These are phyloP conservation scores for Picochlorum sp. DNA, from an alignment of 139 green algal genomes.

Conservation along the genomic window DNA sequence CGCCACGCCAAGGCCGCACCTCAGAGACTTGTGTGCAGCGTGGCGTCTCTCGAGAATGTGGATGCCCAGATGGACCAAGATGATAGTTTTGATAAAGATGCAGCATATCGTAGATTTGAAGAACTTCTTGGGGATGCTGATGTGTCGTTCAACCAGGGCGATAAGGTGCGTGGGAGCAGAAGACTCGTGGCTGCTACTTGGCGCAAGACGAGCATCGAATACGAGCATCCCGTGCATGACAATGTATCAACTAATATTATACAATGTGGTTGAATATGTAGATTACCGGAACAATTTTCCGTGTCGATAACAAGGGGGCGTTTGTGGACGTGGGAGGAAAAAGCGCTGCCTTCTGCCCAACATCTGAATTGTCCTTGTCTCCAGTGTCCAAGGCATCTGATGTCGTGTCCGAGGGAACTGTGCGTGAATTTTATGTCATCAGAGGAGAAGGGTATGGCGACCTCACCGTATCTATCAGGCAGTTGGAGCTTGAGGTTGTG, in stretches of 20 bases:
- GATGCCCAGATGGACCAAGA: constrained; percentile 1
- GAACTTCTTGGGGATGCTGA: constrained; percentile 19
- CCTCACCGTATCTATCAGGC: constrained; percentile 67
- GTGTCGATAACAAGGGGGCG: constrained; percentile 72
- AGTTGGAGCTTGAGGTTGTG: constrained; percentile 62
- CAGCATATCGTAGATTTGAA: constrained; percentile 34
- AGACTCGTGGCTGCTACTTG: not conserved
- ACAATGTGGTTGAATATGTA: not conserved
- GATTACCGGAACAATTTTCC: constrained; percentile 27
- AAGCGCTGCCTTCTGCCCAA: constrained; percentile 69
- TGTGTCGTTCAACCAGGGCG: constrained; percentile 15
- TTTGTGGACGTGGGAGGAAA: constrained; percentile 94
- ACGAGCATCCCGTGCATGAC: too few relatives aligned
- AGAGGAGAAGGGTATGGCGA: constrained; percentile 56
- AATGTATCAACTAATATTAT: not conserved
- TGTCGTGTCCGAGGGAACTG: constrained; percentile 53
- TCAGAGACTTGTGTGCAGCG: not conserved
- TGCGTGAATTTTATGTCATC: constrained; percentile 80
- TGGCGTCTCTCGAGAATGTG: constrained; percentile 4
- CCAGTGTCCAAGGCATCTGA: constrained; percentile 68
- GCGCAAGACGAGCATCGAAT: not conserved
- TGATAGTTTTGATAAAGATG: constrained; percentile 11
- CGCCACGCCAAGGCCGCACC: not conserved
- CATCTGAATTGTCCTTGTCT: constrained; percentile 69
- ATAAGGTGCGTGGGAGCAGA: constrained; percentile 15